Conservation (phyloP, 495 filamentous ascomycete species). For the Hypoxylon intermedium region DNA sequence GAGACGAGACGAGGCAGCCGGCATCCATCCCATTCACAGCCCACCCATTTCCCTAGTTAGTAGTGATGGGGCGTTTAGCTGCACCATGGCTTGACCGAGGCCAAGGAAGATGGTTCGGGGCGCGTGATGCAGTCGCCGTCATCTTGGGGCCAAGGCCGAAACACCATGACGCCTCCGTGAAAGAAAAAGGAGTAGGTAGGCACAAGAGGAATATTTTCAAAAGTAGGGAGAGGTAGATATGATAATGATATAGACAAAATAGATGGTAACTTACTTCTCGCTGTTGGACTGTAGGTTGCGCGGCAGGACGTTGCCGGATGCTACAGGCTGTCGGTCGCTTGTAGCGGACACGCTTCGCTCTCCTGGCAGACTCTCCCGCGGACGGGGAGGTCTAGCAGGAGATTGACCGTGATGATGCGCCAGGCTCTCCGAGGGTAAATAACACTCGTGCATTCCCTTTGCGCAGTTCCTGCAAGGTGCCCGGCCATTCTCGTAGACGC, state of each 20-base stretch:
- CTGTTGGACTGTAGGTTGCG: slow-evolving; percentile 51
- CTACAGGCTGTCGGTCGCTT: slow-evolving; percentile 52
- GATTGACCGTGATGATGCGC: slow-evolving; percentile 55
- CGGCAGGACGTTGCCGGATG: slow-evolving; percentile 49
- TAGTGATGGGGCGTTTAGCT: slow-evolving; percentile 30
- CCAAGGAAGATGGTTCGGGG: slow-evolving; percentile 31
- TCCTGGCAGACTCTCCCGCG: slow-evolving; percentile 54
- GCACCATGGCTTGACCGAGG: slow-evolving; percentile 37
- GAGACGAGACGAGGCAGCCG: slow-evolving; percentile 43
- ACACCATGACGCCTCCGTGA: slow-evolving; percentile 16
- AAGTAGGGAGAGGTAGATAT: background rate
- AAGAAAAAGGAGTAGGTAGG: slow-evolving; percentile 12
- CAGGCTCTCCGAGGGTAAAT: slow-evolving; percentile 59
- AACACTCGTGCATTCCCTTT: slow-evolving; percentile 63
- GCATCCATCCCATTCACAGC: slow-evolving; percentile 34
- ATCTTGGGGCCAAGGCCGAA: slow-evolving; percentile 33
- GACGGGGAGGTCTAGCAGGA: slow-evolving; percentile 43
- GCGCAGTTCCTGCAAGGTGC: slow-evolving; percentile 61
- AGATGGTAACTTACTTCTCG: slow-evolving; percentile 54
- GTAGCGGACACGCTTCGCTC: slow-evolving; percentile 53
- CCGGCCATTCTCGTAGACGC: slow-evolving; percentile 60
- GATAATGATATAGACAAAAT: slow-evolving; percentile 10
- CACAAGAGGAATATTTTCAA: background rate
- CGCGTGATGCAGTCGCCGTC: slow-evolving; percentile 28
- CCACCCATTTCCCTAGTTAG: slow-evolving; percentile 29